Conservation (phyloP, 2,329 filamentous ascomycete species). For the Mariannaea sp. region DNA sequence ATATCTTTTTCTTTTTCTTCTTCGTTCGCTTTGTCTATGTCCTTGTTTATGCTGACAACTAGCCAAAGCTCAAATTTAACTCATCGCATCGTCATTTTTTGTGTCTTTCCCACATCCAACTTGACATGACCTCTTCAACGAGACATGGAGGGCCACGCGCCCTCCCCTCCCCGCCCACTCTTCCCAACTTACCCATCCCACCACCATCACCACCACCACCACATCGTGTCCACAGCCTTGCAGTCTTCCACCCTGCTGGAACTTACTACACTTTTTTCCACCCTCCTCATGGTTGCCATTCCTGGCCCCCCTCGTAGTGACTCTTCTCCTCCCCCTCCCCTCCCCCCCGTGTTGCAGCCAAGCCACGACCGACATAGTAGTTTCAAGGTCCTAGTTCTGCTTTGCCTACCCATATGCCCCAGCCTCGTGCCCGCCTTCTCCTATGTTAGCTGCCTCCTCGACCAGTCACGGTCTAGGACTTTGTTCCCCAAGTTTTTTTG, state of each 20-base stretch:
- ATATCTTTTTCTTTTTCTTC: background rate
- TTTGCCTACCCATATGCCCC: constrained; percentile 13
- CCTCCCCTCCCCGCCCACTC: constrained; percentile 7
- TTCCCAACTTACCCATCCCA: constrained; percentile 13
- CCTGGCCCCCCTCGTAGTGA: constrained; percentile 5
- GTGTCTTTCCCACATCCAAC: background rate
- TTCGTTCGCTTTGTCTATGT: too few species aligned
- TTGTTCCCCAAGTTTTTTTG: constrained; percentile 2
- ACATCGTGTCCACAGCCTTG: background rate
- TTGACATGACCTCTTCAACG: constrained; percentile 21
- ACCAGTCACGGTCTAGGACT: constrained; percentile 7
- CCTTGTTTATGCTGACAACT: background rate
- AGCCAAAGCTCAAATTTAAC: background rate
- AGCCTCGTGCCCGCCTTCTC: constrained; percentile 21
- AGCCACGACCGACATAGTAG: constrained; percentile 17
- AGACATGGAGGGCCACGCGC: constrained; percentile 27
- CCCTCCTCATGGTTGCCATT: constrained; percentile 5
- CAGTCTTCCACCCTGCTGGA: background rate
- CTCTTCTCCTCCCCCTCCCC: constrained; percentile 1
- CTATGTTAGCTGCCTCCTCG: constrained; percentile 9
- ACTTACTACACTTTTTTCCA: constrained; percentile 8
- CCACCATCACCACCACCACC: too few species aligned
- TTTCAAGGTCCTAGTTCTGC: constrained; percentile 8
- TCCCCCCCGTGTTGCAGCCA: constrained; percentile 1
- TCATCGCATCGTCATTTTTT: background rate